Evolutionary conservation across 345 rosid species (phyloP).

Genomic region (Geranium rotundifolium): DNA sequence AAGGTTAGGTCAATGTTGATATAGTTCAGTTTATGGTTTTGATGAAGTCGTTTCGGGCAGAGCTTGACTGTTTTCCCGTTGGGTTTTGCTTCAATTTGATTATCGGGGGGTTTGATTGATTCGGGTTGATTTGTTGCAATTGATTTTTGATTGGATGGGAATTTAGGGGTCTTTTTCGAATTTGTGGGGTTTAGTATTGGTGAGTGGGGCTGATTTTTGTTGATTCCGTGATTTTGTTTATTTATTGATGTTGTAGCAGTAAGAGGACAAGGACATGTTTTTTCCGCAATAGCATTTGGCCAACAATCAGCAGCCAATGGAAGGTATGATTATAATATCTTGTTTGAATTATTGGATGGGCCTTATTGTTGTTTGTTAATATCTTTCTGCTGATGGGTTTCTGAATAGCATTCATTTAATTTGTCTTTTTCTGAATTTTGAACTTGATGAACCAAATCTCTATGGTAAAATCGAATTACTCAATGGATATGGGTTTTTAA

Average conservation of each 20-base stretch:
- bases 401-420: no score
- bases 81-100: not conserved
- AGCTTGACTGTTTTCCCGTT: no score
- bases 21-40: no score
- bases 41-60: no score
- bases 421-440: no score
- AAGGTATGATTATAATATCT: slow-evolving; percentile 38
- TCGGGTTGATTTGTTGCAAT: slow-evolving; percentile 7
- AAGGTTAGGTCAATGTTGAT: no score
- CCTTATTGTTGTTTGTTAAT: not conserved
- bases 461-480: no score
- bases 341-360: not conserved
- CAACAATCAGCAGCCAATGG: slow-evolving; percentile 75
- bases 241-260: slow-evolving; percentile 52
- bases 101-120: not conserved
- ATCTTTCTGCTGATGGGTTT: no score
- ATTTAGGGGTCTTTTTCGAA: slow-evolving; percentile 13
- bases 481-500: no score
- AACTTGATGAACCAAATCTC: no score
- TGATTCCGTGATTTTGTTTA: slow-evolving; percentile 10
- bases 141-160: slow-evolving; percentile 8
- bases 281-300: slow-evolving; percentile 72
- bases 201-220: slow-evolving; percentile 13
- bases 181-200: slow-evolving; percentile 16
- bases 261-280: slow-evolving; percentile 91